A percentile compares a stretch with the other conserved stretches of the same genome.
Conservation (phyloP, 495 filamentous ascomycete genomes). For the Lasiosphaeria hispida region DNA sequence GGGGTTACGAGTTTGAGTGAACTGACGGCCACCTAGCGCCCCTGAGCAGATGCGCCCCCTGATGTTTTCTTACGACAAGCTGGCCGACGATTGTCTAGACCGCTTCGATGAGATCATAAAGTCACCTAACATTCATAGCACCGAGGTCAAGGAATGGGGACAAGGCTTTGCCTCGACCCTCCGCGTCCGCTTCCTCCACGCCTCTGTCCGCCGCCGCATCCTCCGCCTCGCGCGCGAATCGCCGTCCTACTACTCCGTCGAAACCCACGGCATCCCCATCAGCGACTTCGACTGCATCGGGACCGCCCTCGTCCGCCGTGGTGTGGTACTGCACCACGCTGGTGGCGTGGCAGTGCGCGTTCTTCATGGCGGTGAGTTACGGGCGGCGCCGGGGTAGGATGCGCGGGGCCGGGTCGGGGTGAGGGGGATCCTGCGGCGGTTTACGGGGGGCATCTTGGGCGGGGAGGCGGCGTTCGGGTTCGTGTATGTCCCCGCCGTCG, state of each 20-base stretch:
- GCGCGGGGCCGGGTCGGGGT: slow-evolving; percentile 47
- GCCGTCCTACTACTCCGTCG: slow-evolving; percentile 62
- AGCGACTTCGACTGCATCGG: slow-evolving; percentile 72
- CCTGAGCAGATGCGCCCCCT: slow-evolving; percentile 58
- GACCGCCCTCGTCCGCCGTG: slow-evolving; percentile 59
- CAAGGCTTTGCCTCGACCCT: slow-evolving; percentile 65
- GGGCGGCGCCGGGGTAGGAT: slow-evolving; percentile 56
- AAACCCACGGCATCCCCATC: slow-evolving; percentile 62
- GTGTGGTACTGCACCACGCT: slow-evolving; percentile 58
- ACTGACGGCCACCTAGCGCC: slow-evolving; percentile 63
- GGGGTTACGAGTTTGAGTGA: slow-evolving; percentile 71
- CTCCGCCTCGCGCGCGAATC: slow-evolving; percentile 51
- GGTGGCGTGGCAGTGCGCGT: slow-evolving; percentile 65
- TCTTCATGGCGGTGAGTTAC: slow-evolving; percentile 58
- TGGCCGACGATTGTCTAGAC: slow-evolving; percentile 64
- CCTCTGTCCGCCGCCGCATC: slow-evolving; percentile 66
- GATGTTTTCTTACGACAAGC: slow-evolving; percentile 63
- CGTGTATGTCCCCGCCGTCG: slow-evolving; percentile 56
- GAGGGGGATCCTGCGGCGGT: slow-evolving; percentile 1
- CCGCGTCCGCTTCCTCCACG: slow-evolving; percentile 73
- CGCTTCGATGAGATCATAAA: slow-evolving; percentile 11
- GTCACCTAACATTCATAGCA: background rate
- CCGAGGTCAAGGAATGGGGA: too few relatives aligned
- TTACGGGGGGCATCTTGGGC: slow-evolving; percentile 7
- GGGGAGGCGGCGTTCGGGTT: slow-evolving; percentile 53